Evolutionary conservation across 2,329 filamentous ascomycete species (phyloP).

Genomic region (Fusarium xylarioides): DNA sequence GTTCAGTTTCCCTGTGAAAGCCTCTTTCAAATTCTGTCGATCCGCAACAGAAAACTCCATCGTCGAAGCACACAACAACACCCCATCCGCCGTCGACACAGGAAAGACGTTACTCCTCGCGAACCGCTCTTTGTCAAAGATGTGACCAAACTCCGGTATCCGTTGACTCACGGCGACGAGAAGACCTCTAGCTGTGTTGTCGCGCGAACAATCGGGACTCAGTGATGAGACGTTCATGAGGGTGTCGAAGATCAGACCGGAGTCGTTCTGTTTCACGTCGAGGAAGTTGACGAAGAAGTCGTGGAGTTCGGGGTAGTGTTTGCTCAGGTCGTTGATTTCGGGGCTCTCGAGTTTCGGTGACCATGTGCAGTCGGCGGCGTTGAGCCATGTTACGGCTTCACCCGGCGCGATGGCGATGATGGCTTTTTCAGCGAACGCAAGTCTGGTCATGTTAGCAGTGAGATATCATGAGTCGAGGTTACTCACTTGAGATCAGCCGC

Average conservation of each 20-base stretch:
- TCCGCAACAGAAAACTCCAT: constrained; percentile 37
- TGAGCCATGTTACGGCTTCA: constrained; percentile 28
- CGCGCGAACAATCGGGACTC: constrained; percentile 21
- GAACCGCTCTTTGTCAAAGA: constrained; percentile 31
- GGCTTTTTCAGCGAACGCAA: constrained; percentile 4
- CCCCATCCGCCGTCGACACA: constrained; percentile 12
- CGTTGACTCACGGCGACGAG: constrained; percentile 25
- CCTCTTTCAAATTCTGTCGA: constrained; percentile 27
- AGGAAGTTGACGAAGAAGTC: constrained; percentile 37
- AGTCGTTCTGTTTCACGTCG: constrained; percentile 24
- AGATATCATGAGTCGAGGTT: accelerated
- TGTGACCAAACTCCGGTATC: constrained; percentile 30
- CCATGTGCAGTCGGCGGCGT: constrained; percentile 29
- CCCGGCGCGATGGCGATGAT: constrained; percentile 28
- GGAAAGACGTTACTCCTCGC: constrained; percentile 27
- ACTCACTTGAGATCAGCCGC: constrained; percentile 31
- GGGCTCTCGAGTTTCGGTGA: constrained; percentile 27
- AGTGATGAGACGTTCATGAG: constrained; percentile 25
- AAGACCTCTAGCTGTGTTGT: constrained; percentile 26
- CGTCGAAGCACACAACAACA: constrained; percentile 28
- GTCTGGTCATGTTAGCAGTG: neutral
- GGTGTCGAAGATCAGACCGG: constrained; percentile 29
- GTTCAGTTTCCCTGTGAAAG: constrained; percentile 27
- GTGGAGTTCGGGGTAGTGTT: constrained; percentile 33
- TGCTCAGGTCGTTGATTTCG: constrained; percentile 33